Evolutionary conservation across 2,329 filamentous ascomycete genomes (phyloP).

Genomic region (Diaporthe batatas): DNA sequence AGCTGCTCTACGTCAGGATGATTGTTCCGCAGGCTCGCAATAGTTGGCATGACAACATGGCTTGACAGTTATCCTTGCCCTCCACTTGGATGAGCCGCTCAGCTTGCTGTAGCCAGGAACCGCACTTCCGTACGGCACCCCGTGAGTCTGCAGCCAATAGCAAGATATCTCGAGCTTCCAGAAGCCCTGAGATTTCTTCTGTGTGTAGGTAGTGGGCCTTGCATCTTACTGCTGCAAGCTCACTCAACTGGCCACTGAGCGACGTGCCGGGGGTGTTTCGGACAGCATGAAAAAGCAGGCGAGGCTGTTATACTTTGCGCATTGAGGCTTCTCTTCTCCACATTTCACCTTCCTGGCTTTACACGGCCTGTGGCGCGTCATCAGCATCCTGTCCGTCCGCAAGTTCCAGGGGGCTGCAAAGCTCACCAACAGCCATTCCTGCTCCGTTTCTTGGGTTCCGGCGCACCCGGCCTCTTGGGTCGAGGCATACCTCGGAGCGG

Average conservation of each 20-base stretch:
- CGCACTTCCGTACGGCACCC: background rate
- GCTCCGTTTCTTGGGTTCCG: constrained; percentile 75
- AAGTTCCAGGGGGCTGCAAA: background rate
- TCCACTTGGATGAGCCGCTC: constrained; percentile 31
- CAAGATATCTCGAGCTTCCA: background rate
- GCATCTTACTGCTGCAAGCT: background rate
- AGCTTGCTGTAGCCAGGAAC: background rate
- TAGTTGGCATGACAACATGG: background rate
- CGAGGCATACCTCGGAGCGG: constrained; percentile 67
- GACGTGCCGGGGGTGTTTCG: background rate
- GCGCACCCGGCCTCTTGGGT: constrained; percentile 73
- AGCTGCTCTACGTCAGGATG: constrained; percentile 56
- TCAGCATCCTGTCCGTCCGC: constrained; percentile 20
- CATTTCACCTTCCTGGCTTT: constrained; percentile 82
- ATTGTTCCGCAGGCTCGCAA: background rate
- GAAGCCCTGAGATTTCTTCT: background rate
- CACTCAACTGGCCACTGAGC: background rate
- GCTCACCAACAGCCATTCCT: constrained; percentile 77
- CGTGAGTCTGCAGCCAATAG: background rate
- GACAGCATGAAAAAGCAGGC: constrained; percentile 23
- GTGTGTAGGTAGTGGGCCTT: background rate
- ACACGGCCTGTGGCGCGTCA: constrained; percentile 71
- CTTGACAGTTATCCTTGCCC: background rate
- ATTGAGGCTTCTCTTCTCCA: constrained; percentile 81
- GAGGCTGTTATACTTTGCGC: constrained; percentile 67